Evolutionary conservation across 2,329 filamentous ascomycete genomes (phyloP), one percentile per base, ranked within the genome.

Genomic region (Colletotrichum sp.): DNA sequence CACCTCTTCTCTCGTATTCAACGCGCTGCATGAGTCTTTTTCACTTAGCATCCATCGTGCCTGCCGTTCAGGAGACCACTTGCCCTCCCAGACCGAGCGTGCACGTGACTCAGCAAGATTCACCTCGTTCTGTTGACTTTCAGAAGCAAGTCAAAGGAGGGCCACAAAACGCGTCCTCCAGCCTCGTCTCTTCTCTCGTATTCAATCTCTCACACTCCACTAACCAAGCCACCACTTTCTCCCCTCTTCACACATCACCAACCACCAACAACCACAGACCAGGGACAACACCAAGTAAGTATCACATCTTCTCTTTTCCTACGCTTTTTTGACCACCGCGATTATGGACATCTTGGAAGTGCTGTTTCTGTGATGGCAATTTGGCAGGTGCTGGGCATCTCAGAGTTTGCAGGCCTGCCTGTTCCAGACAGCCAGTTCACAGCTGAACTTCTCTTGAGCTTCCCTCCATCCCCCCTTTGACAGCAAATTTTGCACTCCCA

Each of bases 21-120:
- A 22, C 44, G n/a, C 2, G n/a, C n/a, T 48, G 5, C 5, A 4
- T 8, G 0, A 13, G 0, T 11, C 11, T 48, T 1, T 48, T 1
- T 48, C 44, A 48, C 44, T 1, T 1, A 48, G 11, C 9, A 48
- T 22, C 44, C 44, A 48, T 48, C 44, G 6, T 13, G 44, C 44
- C 44, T 48, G 44, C n/a, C 0, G n/a, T 52, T 52, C 11, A 52
- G n/a, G 44, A 1, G 44, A 22, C n/a, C n/a, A 6, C n/a, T 0
- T 22, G 44, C 44, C 11, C 12, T 3, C 44, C 44, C 6, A 52
- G 44, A 52, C 0, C n/a, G 11, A 52, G n/a, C n/a, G n/a, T 52
- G 4, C n/a, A 52, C 11, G 44, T 52, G 44, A 52, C 44, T 13
- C 44, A 13, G 12, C n/a, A 22, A 52, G n/a, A 52, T 52, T 52